Conservation (phyloP, 2,329 filamentous ascomycete species). For the Cladosporium sp. region DNA sequence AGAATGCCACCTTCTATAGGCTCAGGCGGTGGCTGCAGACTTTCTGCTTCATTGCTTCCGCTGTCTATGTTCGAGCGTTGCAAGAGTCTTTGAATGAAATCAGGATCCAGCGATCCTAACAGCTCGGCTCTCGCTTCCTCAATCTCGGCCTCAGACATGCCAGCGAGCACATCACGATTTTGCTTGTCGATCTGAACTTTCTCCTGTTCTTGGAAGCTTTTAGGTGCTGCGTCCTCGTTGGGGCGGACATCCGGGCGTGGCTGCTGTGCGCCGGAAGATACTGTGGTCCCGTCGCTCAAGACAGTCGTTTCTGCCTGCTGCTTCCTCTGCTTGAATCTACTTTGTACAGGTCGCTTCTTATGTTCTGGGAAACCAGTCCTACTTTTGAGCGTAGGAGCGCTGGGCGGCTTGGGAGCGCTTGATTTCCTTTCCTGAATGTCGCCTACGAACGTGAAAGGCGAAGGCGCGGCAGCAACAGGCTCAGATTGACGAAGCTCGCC, state of each 20-base stretch:
- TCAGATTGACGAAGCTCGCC: constrained; percentile 13
- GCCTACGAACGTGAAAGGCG: constrained; percentile 51
- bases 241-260: neutral
- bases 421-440: constrained; percentile 76
- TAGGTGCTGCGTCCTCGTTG: constrained; percentile 17
- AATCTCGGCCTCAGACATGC: constrained; percentile 80
- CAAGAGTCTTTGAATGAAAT: constrained; percentile 71
- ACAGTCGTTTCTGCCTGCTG: constrained; percentile 6
- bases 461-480: constrained; percentile 16
- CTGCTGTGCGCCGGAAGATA: neutral
- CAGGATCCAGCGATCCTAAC: constrained; percentile 70
- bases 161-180: constrained; percentile 67
- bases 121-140: constrained; percentile 75
- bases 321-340: constrained; percentile 71
- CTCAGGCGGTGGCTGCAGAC: constrained; percentile 1
- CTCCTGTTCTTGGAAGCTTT: constrained; percentile 52
- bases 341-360: constrained; percentile 69
- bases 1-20: constrained; percentile 4
- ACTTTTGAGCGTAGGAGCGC: constrained; percentile 56
- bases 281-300: constrained; percentile 5
- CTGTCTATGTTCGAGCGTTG: constrained; percentile 73
- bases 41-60: constrained; percentile 41
- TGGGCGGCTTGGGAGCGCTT: constrained; percentile 56
- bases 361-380: constrained; percentile 78
- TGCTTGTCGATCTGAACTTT: constrained; percentile 73